Evolutionary conservation across 2,329 filamentous ascomycete genomes (phyloP), one percentile per base, ranked within the genome.

Genomic region (Hirsutella thompsonii): DNA sequence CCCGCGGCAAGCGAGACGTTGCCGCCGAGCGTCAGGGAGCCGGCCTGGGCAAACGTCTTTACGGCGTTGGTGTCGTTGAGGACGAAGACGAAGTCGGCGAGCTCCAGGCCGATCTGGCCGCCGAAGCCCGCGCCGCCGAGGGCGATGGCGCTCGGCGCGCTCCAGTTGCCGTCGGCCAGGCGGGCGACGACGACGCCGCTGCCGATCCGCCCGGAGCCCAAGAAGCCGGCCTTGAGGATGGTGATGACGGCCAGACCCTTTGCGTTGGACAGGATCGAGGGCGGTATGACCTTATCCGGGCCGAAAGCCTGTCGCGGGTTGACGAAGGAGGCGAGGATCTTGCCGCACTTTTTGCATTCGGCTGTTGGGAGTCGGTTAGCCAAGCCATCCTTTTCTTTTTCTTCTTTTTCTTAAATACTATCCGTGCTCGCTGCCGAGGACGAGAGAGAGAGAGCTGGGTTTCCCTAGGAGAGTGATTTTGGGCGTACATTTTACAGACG

Each of bases 31-130:
- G 92, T 96, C 46, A 98, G 70, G 41, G 84, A 90, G 4, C 92
- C 92, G 32, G 83, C 79, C 61, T 96, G 90, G 5, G 89, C 87
- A 62, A 98, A 96, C 8, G 90, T 89, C 61, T 86, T 86, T 49
- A 98, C 90, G 36, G 92, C 90, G 44, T 70, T 77, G 34, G 79
- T 70, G 57, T 98, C 90, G 65, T 98, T 98, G 49, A 98, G 79
- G 49, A 98, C 95, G 65, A 98, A 96, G 58, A 98, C 92, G 58
- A 98, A 98, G 60, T 92, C 86, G 44, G 86, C 92, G 46, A 93
- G 63, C 62, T 93, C 86, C 61, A 90, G 85, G 29, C 85, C 85
- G 54, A 93, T 86, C 64, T 92, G 85, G 33, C 85, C 85, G 50
- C 85, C 85, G 49, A 93, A 84, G 20, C 85, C 86, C 41, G 81